Evolutionary conservation across 2,329 filamentous ascomycete species (phyloP), one percentile per base, ranked within the genome.

Genomic region (Penicillium corylophilum): DNA sequence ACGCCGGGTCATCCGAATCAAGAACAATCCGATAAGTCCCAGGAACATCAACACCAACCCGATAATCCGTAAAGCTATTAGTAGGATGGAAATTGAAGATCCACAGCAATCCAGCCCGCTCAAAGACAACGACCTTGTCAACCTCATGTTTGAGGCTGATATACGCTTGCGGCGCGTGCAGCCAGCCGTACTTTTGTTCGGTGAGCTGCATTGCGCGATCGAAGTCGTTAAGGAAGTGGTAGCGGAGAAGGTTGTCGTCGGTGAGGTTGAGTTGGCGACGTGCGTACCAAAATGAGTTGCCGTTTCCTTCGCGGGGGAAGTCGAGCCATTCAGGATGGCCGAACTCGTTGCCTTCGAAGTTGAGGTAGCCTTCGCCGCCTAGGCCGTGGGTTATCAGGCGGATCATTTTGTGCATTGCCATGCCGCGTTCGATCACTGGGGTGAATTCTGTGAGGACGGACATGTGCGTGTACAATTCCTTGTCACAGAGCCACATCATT

Each of bases 321-420:
- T 99, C 94, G 35, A 99, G 88, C 94, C 94, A 99, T 74, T 99
- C 94, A 0, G 94, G 94, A 69, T 99, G 94, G 0, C 94, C 94
- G 67, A 99, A 99, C 73, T 99, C 94, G 73, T 99, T 99, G 55
- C 94, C 94, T 75, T 96, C 92, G 64, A 99, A 99, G 77, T 97
- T 99, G 47, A 99, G 87, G 68, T 96, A 99, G 35, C 93, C 94
- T 74, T 99, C 94, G 49, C 94, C 94, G 53, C 94, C 94, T 15
- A 99, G 82, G 38, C 81, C 83, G 69, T 99, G 93, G 1, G 94
- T 97, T 57, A 99, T 78, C 15, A 99, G 83, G 13, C 94, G 88
- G 65, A 99, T 96, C 88, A 99, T 88, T 79, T 99, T 99, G 81
- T 99, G 94, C 33, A 99, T 78, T 4, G 89, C 83, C 78, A 99